phyloP scores from a whole-genome alignment of 1,284 basidiomycete species.

The Moesziomyces sp. region DNA sequence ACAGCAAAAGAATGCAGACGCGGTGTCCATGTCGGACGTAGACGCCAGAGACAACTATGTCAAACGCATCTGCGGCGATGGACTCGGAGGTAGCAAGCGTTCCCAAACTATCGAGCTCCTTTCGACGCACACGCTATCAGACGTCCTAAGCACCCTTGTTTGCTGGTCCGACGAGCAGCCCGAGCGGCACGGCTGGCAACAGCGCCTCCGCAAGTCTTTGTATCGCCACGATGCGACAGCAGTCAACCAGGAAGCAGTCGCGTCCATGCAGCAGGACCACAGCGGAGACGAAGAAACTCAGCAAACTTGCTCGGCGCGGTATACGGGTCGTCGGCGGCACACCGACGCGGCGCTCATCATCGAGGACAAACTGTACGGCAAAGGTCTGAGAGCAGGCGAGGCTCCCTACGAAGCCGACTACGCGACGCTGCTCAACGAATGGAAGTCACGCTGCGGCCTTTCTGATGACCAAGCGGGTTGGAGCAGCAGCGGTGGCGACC shows the following conservation, averaged over 20 bases:
- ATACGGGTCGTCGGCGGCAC: conserved; percentile 28
- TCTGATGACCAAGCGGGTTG: conserved; percentile 3
- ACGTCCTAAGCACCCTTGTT: conserved; percentile 21
- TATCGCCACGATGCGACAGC: not conserved
- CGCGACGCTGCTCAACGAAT: conserved; percentile 17
- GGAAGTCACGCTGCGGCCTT: conserved; percentile 11
- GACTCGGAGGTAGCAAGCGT: conserved; percentile 36
- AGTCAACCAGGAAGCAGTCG: not conserved
- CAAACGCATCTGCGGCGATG: conserved; percentile 40
- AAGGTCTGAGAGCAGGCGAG: conserved; percentile 19
- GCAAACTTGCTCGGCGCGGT: conserved; percentile 17
- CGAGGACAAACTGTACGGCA: conserved; percentile 33
- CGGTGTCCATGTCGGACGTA: not conserved
- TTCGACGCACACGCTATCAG: conserved; percentile 24
- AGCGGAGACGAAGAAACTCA: conserved; percentile 3
- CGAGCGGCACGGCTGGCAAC: conserved; percentile 27
- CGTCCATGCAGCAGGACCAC: not conserved
- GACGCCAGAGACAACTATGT: conserved; percentile 37
- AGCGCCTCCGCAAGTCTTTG: conserved; percentile 14
- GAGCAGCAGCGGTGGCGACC: conserved; percentile 16
- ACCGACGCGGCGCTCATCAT: conserved; percentile 32
- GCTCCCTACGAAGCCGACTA: conserved; percentile 22
- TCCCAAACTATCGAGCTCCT: conserved; percentile 41
- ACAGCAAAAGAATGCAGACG: not conserved
- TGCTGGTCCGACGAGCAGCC: conserved; percentile 50